Base-by-base conservation (phyloP, 1,139 yeast genomes). In the Hansenula sp. region DNA sequence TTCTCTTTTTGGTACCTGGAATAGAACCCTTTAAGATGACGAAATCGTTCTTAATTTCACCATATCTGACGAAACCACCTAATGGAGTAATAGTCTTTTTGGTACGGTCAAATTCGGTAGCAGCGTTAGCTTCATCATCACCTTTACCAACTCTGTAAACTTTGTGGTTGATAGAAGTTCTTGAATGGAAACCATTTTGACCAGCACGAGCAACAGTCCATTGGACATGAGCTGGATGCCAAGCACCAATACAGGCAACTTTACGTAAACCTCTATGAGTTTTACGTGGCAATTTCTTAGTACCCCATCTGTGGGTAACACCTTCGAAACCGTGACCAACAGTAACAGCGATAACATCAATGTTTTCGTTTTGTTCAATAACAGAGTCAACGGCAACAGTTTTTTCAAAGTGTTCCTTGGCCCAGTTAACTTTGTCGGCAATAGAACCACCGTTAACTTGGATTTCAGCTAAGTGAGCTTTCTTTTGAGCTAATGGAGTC, bases 241-340 rank as follows among this genome's bases (percentile, higher is more conserved):
- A 92, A 70, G 99, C 97, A 84, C 99, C 99, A 69, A 92, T 94
- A 89, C 99, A 92, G 70, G 98, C 99, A 76, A 92, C 98, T 89
- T 94, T 94, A 84, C 99, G 89, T 72, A 90, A 82, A 92, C 99
- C 99, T 85, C 97, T 89, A 78, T 92, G 99, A 72, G 99, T 92
- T 95, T 92, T 92, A 82, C 99, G 89, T 77, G 99, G 98, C 65
- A 92, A 81, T 82, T 86, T 89, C 92, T 90, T 94, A 84, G 98
- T 92, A 73, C 98, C 98, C 97, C 97, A 92, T 87, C 99, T 89
- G 89, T 89, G 96, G 79, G 98, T 94, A 65, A 90, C 97, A 89
- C 99, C 99, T 77, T 90, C 98, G 87, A 85, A 88, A 82, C 99
- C 99, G 82, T 92, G 95, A 92, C 99, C 99, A 82, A 86, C 90